phyloP scores from a whole-genome alignment of 768 basidiomycete species.

The Pholiota conissans region DNA sequence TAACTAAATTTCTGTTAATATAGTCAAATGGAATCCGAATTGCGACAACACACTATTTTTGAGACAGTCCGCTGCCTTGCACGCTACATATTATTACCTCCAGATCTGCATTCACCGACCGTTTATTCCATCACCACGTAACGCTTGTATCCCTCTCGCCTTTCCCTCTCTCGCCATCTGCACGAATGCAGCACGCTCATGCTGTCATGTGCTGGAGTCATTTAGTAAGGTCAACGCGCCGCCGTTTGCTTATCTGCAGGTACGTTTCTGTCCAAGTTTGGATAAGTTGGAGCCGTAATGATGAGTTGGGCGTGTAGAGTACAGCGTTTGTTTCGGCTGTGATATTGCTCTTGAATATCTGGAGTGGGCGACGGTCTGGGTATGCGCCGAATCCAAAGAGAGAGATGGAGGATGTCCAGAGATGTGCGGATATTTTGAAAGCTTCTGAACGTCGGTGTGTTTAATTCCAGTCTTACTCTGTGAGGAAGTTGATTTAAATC shows the following conservation, averaged over 20 bases:
- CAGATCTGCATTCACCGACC: slow-evolving; percentile 80
- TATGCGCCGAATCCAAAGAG: slow-evolving; percentile 43
- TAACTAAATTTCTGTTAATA: neutral
- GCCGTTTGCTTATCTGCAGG: slow-evolving; percentile 37
- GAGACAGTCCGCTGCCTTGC: slow-evolving; percentile 58
- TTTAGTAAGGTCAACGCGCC: slow-evolving; percentile 34
- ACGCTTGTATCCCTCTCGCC: slow-evolving; percentile 30
- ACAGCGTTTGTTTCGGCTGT: slow-evolving; percentile 42
- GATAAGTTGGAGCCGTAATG: too few relatives aligned
- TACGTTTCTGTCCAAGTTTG: slow-evolving; percentile 19
- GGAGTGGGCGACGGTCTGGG: slow-evolving; percentile 55
- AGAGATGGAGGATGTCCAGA: slow-evolving; percentile 61
- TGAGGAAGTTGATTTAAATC: neutral
- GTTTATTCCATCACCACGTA: slow-evolving; percentile 68
- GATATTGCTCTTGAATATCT: slow-evolving; percentile 65
- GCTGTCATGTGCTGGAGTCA: slow-evolving; percentile 66
- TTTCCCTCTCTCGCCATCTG: slow-evolving; percentile 79
- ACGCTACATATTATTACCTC: slow-evolving; percentile 44
- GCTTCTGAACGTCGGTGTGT: slow-evolving; percentile 39
- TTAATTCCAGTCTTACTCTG: neutral
- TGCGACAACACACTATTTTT: slow-evolving; percentile 39
- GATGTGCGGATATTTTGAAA: slow-evolving; percentile 55
- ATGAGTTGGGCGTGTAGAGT: slow-evolving; percentile 25
- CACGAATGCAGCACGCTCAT: slow-evolving; percentile 81
- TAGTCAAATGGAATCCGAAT: slow-evolving; percentile 47